phyloP scores from a whole-genome alignment of 768 basidiomycete genomes.

The Podaxis sp. region DNA sequence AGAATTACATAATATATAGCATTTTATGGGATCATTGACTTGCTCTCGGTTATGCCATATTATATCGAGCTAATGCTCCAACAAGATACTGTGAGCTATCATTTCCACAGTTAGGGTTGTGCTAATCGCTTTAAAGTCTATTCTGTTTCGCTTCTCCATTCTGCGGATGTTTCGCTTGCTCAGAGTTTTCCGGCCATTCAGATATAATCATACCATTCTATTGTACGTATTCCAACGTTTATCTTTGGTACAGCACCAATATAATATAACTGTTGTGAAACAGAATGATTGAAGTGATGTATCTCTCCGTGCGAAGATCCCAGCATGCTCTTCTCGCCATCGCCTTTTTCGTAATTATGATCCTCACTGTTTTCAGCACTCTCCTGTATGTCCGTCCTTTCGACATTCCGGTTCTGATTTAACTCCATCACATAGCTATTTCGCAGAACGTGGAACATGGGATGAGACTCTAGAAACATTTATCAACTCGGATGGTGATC shows the following conservation, averaged over 20 bases:
- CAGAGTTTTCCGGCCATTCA: slow-evolving; percentile 88
- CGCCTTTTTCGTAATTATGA: slow-evolving; percentile 86
- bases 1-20: slow-evolving; percentile 31
- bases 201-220: slow-evolving; percentile 79
- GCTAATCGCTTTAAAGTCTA: slow-evolving; percentile 41
- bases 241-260: neutral
- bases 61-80: slow-evolving; percentile 82
- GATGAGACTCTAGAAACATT: slow-evolving; percentile 77
- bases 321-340: slow-evolving; percentile 87
- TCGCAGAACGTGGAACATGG: slow-evolving; percentile 90
- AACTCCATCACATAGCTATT: slow-evolving; percentile 52
- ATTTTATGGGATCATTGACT: slow-evolving; percentile 84
- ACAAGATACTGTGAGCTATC: slow-evolving; percentile 70
- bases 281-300: slow-evolving; percentile 92
- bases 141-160: slow-evolving; percentile 88
- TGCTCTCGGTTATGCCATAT: slow-evolving; percentile 84
- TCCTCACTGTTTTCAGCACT: slow-evolving; percentile 85
- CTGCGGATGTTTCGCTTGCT: slow-evolving; percentile 86
- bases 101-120: neutral
- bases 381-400: slow-evolving; percentile 51
- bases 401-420: neutral
- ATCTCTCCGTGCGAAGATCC: slow-evolving; percentile 79
- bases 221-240: slow-evolving; percentile 45
- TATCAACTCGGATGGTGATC: slow-evolving; percentile 82
- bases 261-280: neutral